Evolutionary conservation across 768 basidiomycete species (phyloP), one percentile per base, ranked within the genome.

Genomic region (Tubosaeta brunneosetosa): DNA sequence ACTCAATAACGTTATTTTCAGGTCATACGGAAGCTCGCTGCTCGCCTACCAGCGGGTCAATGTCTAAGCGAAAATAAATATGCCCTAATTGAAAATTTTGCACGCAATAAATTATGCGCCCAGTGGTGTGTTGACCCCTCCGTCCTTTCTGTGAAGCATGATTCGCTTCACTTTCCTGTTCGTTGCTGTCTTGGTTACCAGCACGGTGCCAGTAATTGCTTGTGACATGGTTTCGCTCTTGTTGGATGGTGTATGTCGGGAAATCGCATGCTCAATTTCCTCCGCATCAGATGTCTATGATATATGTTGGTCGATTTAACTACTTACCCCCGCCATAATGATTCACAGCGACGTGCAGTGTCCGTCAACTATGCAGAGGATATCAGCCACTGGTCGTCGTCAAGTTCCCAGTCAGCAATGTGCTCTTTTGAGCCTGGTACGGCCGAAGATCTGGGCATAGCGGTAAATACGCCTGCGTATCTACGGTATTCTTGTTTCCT

Each of bases 351-450:
- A 25, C 11, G 8, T 26, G 40, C 3, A 64, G 57, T 11, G 14
- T 56, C 56, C 7, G 13, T 58, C 2, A 38, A 64, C 14, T 85
- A 81, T 51, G 33, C 36, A 0, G 61, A 67, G 16, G 81, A 77
- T 53, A 73, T 79, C n/a, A 44, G 55, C 3, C 81, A 84, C 53
- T 84, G 78, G 78, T 75, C 78, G 0, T 62, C 64, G 17, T 80
- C 80, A 4, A 82, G 78, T 56, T 60, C 71, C 0, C 73, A 81
- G 50, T 1, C 47, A 0, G 60, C 83, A 0, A 65, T 71, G 3
- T 86, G 83, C 61, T 76, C 77, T 10, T 82, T 86, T 10, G 79
- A 83, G 56, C 83, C 83, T 2, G 79, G 77, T 10, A 79, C 73
- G 1, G 67, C 75, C 0, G 69, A 72, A 5, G 84, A 86, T 51